These are phyloP conservation scores for Gigaspora rosea DNA, from an alignment of 192 early-diverging fungal species.

Conservation along the genomic window DNA sequence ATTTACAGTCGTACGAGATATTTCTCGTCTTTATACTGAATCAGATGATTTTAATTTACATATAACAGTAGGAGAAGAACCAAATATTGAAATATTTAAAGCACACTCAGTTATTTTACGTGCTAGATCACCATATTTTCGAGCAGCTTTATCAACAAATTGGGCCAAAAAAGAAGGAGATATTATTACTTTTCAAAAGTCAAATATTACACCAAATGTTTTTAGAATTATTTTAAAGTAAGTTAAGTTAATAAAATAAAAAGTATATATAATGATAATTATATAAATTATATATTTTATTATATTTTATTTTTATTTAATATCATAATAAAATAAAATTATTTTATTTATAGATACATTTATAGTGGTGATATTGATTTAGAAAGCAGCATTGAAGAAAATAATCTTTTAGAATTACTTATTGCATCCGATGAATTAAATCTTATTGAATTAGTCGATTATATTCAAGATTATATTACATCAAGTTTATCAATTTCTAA, in stretches of 20 bases:
- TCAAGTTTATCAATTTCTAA: too few species aligned
- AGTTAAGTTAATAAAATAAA: not conserved
- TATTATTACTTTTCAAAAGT: constrained; percentile 18
- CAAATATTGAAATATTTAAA: constrained; percentile 14
- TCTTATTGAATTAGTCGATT: constrained; percentile 4
- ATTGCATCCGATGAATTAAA: constrained; percentile 21
- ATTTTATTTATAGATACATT: not conserved
- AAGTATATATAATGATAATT: not conserved
- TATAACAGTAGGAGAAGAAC: constrained; percentile 17
- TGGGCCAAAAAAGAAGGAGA: constrained; percentile 18
- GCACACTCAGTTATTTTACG: constrained; percentile 27
- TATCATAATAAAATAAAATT: not conserved
- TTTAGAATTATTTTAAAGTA: constrained; percentile 26
- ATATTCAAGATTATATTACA: constrained; percentile 29
- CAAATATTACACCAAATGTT: constrained; percentile 16
- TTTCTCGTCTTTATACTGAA: not conserved
- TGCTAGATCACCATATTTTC: constrained; percentile 24
- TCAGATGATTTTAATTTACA: constrained; percentile 22
- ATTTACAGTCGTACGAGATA: not conserved
- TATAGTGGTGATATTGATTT: constrained; percentile 6
- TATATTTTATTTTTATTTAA: not conserved
- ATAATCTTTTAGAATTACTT: constrained; percentile 11
- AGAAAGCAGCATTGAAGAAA: not conserved
- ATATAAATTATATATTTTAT: not conserved
- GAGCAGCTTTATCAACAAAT: constrained; percentile 9